Conservation (phyloP, 2,329 filamentous ascomycete species). For the Helotiales sp. region DNA sequence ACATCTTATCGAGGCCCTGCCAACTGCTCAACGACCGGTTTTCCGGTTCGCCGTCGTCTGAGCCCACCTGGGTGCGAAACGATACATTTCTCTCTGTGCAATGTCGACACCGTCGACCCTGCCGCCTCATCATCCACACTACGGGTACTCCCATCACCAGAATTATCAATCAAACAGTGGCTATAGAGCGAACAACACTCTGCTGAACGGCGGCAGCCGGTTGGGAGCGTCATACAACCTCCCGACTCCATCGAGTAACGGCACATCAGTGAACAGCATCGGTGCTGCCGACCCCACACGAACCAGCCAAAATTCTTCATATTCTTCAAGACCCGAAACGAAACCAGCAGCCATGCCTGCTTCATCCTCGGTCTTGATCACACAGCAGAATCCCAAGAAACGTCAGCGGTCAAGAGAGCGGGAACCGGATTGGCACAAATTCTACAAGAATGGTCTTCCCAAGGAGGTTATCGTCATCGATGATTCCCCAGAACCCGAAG, state of each 20-base stretch:
- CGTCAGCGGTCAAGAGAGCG: constrained; percentile 42
- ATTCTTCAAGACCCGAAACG: constrained; percentile 23
- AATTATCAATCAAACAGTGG: constrained; percentile 54
- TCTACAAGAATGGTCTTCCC: constrained; percentile 80
- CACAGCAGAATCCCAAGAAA: constrained; percentile 38
- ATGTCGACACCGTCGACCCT: constrained; percentile 84
- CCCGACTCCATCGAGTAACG: constrained; percentile 34
- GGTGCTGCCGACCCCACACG: constrained; percentile 28
- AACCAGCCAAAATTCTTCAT: constrained; percentile 22
- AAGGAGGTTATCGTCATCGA: constrained; percentile 83
- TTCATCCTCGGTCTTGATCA: constrained; percentile 31
- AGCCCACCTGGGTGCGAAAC: constrained; percentile 27
- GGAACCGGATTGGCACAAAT: constrained; percentile 75
- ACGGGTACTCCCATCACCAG: constrained; percentile 59
- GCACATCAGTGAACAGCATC: constrained; percentile 27
- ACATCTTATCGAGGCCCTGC: constrained; percentile 10
- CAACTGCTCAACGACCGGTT: constrained; percentile 14
- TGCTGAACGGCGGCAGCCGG: constrained; percentile 34
- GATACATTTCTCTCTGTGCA: constrained; percentile 25
- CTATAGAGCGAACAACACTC: constrained; percentile 49
- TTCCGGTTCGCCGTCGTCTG: constrained; percentile 20
- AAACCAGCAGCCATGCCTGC: constrained; percentile 39
- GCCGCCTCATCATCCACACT: constrained; percentile 65
- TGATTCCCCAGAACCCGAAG: constrained; percentile 59
- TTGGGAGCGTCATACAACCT: constrained; percentile 33